Percentiles rank a stretch among this genome's conserved stretches.
Evolutionary conservation across 441 rosid species (phyloP).

Genomic region (Pelargonium fulgidum): DNA sequence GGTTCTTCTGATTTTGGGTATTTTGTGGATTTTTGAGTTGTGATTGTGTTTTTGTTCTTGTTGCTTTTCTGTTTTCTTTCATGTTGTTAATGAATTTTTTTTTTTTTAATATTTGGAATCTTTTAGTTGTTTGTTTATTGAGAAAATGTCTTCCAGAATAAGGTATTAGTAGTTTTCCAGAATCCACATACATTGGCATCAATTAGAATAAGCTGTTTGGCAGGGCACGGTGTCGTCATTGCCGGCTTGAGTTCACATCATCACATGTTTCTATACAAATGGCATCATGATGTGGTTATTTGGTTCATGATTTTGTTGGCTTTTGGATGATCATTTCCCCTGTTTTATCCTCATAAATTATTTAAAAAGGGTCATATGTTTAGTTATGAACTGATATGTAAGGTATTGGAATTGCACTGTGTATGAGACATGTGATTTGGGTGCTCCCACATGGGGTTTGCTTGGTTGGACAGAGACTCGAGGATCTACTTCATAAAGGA

Average conservation of each 20-base stretch:
- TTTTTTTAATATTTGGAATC: neutral
- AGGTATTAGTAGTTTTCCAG: neutral
- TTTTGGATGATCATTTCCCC: neutral
- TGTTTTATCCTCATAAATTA: neutral
- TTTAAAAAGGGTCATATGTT: too few species aligned
- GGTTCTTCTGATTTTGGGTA: neutral
- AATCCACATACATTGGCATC: neutral
- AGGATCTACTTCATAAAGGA: neutral
- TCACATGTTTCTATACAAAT: neutral
- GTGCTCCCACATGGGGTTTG: neutral
- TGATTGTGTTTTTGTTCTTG: too few species aligned
- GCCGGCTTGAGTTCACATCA: neutral
- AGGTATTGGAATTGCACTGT: neutral
- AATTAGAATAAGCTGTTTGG: too few species aligned
- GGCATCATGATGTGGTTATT: neutral
- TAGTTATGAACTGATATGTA: too few species aligned
- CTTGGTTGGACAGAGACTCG: neutral
- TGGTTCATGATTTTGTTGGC: neutral
- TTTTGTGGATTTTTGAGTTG: neutral
- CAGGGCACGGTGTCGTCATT: neutral
- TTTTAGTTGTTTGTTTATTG: neutral
- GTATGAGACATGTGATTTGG: neutral
- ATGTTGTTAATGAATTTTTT: neutral
- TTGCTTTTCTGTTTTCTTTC: neutral
- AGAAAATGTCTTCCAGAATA: neutral